These are phyloP conservation scores for Lantana camara DNA, from an alignment of 257 asterid genomes.

Conservation along the genomic window DNA sequence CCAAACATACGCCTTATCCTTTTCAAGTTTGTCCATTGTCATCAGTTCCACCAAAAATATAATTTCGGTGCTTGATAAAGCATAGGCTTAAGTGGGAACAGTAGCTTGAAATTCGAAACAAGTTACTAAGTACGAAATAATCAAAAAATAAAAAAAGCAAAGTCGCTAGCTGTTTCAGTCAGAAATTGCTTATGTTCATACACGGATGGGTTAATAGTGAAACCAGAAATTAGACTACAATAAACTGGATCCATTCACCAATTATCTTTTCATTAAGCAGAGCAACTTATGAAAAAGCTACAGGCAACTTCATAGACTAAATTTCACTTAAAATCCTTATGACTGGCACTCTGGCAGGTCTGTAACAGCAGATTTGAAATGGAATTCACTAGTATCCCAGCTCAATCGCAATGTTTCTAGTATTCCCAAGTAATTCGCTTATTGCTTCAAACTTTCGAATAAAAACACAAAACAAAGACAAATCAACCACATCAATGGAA, in stretches of 20 bases:
- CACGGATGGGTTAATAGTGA: not conserved
- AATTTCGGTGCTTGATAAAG: not conserved
- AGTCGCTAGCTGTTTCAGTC: not conserved
- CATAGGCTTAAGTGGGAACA: not conserved
- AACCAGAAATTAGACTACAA: not conserved
- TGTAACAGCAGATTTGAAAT: not conserved
- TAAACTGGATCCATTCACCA: not conserved
- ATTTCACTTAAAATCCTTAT: not conserved
- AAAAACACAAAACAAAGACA: not conserved
- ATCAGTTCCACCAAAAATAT: not conserved
- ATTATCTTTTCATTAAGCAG: not conserved
- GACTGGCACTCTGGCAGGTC: not conserved
- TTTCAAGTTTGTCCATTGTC: not conserved
- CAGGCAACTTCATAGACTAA: slow-evolving; percentile 2
- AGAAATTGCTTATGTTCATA: not conserved
- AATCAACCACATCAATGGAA: slow-evolving; percentile 4
- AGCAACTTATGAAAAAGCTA: not conserved
- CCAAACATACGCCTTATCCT: not conserved
- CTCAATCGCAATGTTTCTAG: not conserved
- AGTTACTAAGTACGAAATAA: not conserved
- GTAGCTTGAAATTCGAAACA: slow-evolving; percentile 4
- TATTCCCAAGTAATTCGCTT: not conserved
- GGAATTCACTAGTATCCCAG: not conserved
- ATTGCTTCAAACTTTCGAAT: not conserved
- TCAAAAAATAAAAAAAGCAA: slow-evolving; percentile 1